phyloP scores from a whole-genome alignment of 129 eudicot species.

The Ambrosia artemisiifolia region DNA sequence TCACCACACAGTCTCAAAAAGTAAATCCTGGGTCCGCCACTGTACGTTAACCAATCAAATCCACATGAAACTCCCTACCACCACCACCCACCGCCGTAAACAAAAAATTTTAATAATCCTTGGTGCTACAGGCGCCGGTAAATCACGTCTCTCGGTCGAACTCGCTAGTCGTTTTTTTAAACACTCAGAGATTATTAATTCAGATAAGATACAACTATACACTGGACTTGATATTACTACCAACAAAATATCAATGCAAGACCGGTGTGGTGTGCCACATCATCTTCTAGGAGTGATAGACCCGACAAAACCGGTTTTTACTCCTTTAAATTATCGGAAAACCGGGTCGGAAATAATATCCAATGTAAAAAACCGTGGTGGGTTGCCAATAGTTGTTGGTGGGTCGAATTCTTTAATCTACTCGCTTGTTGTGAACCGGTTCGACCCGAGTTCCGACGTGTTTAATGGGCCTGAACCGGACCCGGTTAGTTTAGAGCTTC shows the following conservation, averaged over 20 bases:
- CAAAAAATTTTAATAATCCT: conserved; percentile 48
- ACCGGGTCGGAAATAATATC: conserved; percentile 31
- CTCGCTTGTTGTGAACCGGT: conserved; percentile 48
- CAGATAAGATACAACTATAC: conserved; percentile 81
- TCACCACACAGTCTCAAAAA: neutral
- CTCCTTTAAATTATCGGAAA: conserved; percentile 51
- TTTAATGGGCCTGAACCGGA: conserved; percentile 38
- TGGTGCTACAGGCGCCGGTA: conserved; percentile 84
- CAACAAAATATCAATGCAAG: conserved; percentile 60
- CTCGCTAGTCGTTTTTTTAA: conserved; percentile 41
- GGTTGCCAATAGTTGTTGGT: conserved; percentile 61
- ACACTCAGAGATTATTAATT: conserved; percentile 59
- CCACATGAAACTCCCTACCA: conserved; percentile 14
- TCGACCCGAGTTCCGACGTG: conserved; percentile 39
- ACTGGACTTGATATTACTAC: conserved; percentile 66
- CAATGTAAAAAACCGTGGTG: conserved; percentile 31
- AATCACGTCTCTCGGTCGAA: conserved; percentile 74
- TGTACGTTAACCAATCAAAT: neutral
- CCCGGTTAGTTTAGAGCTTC: conserved; percentile 33
- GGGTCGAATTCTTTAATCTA: conserved; percentile 80
- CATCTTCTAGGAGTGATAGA: conserved; percentile 63
- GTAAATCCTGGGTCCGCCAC: too few relatives aligned
- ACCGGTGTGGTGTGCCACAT: conserved; percentile 52
- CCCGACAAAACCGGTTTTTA: conserved; percentile 34
- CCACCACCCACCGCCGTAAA: conserved; percentile 24